Percentiles rank a stretch among this genome's conserved stretches.
phyloP scores from a whole-genome alignment of 2,329 filamentous ascomycete species.

The Nemania serpens region DNA sequence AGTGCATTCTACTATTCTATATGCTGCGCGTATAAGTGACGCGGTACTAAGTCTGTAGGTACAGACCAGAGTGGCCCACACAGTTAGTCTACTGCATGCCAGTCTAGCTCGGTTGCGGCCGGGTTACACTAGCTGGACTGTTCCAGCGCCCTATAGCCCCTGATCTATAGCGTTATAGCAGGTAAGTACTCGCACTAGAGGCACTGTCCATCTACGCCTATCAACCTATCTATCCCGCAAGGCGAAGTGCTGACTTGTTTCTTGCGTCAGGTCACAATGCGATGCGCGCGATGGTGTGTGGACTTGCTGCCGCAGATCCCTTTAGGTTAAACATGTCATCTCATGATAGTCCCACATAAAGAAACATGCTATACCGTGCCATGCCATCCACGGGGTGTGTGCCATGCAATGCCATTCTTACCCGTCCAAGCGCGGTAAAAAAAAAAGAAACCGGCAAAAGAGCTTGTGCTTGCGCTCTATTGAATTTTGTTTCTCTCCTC shows the following conservation, averaged over 20 bases:
- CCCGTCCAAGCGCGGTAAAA: slow-evolving; percentile 7
- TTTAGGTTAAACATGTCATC: too few relatives aligned
- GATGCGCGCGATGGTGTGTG: not conserved
- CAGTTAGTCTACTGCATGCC: too few relatives aligned
- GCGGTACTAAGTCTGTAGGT: too few relatives aligned
- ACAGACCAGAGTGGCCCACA: too few relatives aligned
- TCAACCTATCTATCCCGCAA: not conserved
- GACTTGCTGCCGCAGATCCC: slow-evolving; percentile 8
- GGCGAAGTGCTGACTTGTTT: slow-evolving; percentile 11
- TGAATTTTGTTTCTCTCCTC: not conserved
- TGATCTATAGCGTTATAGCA: too few relatives aligned
- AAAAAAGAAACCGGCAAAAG: not conserved
- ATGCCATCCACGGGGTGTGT: slow-evolving; percentile 12
- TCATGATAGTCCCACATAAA: slow-evolving; percentile 27
- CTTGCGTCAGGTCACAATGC: slow-evolving; percentile 7
- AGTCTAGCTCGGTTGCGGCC: too few relatives aligned
- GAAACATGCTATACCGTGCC: slow-evolving; percentile 22
- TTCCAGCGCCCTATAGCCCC: too few relatives aligned
- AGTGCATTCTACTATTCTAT: too few relatives aligned
- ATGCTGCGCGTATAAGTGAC: too few relatives aligned
- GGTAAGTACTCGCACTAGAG: too few relatives aligned
- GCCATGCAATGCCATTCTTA: slow-evolving; percentile 8
- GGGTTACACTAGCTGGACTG: too few relatives aligned
- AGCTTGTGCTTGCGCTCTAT: not conserved
- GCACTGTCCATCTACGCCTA: too few relatives aligned